Conservation (phyloP, 208 protist genomes). For the Strigomonas oncopelti region DNA sequence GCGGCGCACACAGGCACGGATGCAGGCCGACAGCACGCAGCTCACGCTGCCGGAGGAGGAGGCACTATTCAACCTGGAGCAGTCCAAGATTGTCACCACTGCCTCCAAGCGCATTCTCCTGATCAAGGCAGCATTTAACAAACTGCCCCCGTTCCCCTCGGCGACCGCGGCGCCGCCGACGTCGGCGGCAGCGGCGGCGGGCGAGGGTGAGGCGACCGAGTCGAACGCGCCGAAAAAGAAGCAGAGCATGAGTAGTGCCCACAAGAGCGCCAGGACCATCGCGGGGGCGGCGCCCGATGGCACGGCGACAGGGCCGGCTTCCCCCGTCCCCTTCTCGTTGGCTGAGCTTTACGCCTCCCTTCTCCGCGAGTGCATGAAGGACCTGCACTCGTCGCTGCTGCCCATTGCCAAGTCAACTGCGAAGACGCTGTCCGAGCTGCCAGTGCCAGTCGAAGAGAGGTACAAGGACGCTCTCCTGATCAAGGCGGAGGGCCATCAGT, state of each 20-base stretch:
- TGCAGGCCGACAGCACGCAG: constrained; percentile 18
- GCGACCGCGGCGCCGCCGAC: background rate
- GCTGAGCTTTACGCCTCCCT: constrained; percentile 66
- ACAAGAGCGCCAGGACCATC: background rate
- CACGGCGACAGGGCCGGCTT: background rate
- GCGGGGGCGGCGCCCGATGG: background rate
- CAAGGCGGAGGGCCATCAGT: constrained; percentile 45
- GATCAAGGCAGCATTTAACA: constrained; percentile 43
- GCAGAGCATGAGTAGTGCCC: background rate
- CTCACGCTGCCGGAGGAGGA: constrained; percentile 34
- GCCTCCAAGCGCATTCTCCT: constrained; percentile 35
- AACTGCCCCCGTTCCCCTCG: constrained; percentile 32
- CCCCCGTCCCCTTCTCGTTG: constrained; percentile 23
- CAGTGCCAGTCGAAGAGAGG: constrained; percentile 11
- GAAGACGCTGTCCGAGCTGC: constrained; percentile 38
- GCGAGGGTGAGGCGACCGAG: background rate
- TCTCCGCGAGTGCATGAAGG: constrained; percentile 53
- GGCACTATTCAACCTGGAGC: constrained; percentile 45
- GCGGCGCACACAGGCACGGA: constrained; percentile 30
- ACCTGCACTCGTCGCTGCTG: constrained; percentile 40
- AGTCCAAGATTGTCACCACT: constrained; percentile 35
- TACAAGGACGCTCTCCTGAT: constrained; percentile 38
- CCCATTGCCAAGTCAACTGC: constrained; percentile 58
- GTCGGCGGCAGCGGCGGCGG: background rate
- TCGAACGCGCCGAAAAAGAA: no score